Evolutionary conservation across 108 stramenopile genomes (phyloP).

Genomic region (Aurantiochytrium sp.): DNA sequence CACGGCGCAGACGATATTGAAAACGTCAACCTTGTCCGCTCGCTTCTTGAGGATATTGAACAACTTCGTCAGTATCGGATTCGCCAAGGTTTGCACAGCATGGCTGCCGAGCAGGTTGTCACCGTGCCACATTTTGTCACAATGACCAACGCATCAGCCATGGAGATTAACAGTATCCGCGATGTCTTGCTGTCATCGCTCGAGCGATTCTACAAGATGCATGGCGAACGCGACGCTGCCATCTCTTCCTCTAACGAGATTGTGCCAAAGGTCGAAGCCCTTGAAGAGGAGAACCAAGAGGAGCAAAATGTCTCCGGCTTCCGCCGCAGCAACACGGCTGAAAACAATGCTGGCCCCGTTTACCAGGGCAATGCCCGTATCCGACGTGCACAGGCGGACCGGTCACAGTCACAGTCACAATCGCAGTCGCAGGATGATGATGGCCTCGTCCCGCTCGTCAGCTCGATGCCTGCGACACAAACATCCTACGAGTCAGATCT

Average conservation of each 20-base stretch:
- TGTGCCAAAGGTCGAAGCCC: background rate
- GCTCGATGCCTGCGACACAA: background rate
- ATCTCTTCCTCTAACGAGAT: background rate
- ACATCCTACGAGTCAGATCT: background rate
- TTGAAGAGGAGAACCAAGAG: background rate
- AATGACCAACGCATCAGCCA: background rate
- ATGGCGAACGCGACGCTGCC: background rate
- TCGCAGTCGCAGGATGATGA: background rate
- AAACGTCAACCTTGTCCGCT: background rate
- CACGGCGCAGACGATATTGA: background rate
- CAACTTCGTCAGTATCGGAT: background rate
- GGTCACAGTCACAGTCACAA: background rate
- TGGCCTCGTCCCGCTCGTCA: background rate
- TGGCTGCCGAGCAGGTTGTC: background rate
- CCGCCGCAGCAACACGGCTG: background rate
- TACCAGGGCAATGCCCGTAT: background rate
- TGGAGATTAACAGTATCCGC: conserved; percentile 5
- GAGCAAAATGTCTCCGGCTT: background rate
- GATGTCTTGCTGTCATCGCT: background rate
- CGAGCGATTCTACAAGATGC: background rate
- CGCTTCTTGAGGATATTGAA: background rate
- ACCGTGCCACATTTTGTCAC: background rate
- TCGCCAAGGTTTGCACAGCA: background rate
- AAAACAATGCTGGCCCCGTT: background rate
- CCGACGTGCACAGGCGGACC: background rate